phyloP scores from a whole-genome alignment of 805 yeast genomes.

The Diddensiella santjacobensis region DNA sequence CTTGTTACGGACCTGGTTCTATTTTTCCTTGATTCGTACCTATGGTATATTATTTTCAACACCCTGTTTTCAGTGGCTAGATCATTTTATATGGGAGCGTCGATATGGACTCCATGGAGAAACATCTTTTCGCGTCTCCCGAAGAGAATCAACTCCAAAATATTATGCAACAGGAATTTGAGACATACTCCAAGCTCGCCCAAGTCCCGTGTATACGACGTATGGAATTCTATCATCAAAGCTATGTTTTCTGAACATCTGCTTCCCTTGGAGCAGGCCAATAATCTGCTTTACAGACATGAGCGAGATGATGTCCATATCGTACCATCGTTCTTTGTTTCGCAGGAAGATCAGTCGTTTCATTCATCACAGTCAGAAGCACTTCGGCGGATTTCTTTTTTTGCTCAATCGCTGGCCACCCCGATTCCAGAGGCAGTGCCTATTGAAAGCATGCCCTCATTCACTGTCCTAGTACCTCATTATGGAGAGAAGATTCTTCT shows the following conservation, averaged over 20 bases:
- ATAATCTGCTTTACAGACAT: slow-evolving; percentile 46
- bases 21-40: slow-evolving; percentile 97
- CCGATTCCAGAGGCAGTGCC: slow-evolving; percentile 75
- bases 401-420: slow-evolving; percentile 85
- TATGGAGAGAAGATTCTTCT: slow-evolving; percentile 77
- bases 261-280: slow-evolving; percentile 68
- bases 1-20: slow-evolving; percentile 84
- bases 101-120: slow-evolving; percentile 99
- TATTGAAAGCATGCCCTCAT: slow-evolving; percentile 68
- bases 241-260: slow-evolving; percentile 81
- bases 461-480: slow-evolving; percentile 83
- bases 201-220: slow-evolving; percentile 16
- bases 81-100: slow-evolving; percentile 97
- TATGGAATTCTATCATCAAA: slow-evolving; percentile 82
- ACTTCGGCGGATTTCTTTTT: slow-evolving; percentile 75
- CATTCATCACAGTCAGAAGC: slow-evolving; percentile 70
- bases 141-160: slow-evolving; percentile 69
- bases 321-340: slow-evolving; percentile 66
- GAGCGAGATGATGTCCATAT: slow-evolving; percentile 26
- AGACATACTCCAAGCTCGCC: slow-evolving; percentile 33
- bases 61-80: slow-evolving; percentile 95
- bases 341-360: slow-evolving; percentile 73
- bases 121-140: slow-evolving; percentile 96
- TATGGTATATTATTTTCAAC: slow-evolving; percentile 97
- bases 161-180: not conserved